A percentile compares a stretch with the other conserved stretches of the same genome.
phyloP scores from a whole-genome alignment of 331 rosid genomes.

The Telfairia occidentalis region DNA sequence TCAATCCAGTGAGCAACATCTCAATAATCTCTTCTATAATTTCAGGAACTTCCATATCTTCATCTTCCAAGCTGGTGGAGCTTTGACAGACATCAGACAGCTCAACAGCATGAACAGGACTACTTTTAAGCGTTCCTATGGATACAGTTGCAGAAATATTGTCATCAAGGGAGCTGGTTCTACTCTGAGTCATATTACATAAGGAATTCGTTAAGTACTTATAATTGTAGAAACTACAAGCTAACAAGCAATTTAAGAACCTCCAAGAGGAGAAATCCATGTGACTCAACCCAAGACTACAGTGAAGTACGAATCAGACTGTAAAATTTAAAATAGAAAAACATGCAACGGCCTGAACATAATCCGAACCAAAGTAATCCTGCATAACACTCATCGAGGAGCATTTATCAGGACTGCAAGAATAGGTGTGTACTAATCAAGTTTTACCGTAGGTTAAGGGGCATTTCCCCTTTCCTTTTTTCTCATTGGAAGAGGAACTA shows the following conservation, averaged over 20 bases:
- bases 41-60: conserved; percentile 89
- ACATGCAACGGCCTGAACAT: background rate
- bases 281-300: background rate
- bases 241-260: background rate
- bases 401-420: background rate
- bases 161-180: conserved; percentile 45
- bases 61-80: conserved; percentile 42
- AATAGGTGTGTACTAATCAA: background rate
- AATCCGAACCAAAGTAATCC: background rate
- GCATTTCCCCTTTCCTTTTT: background rate
- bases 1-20: conserved; percentile 74
- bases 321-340: background rate
- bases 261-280: background rate
- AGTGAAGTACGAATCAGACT: background rate
- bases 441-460: background rate
- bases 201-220: conserved; percentile 20
- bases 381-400: background rate
- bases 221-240: background rate
- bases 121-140: conserved; percentile 23
- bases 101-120: conserved; percentile 21
- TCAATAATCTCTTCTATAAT: conserved; percentile 91
- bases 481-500: background rate
- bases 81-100: conserved; percentile 23
- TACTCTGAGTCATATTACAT: conserved; percentile 47
- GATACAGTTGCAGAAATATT: conserved; percentile 39